Conservation (phyloP, 352 stramenopile species). For the Globisporangium heterothallicum region DNA sequence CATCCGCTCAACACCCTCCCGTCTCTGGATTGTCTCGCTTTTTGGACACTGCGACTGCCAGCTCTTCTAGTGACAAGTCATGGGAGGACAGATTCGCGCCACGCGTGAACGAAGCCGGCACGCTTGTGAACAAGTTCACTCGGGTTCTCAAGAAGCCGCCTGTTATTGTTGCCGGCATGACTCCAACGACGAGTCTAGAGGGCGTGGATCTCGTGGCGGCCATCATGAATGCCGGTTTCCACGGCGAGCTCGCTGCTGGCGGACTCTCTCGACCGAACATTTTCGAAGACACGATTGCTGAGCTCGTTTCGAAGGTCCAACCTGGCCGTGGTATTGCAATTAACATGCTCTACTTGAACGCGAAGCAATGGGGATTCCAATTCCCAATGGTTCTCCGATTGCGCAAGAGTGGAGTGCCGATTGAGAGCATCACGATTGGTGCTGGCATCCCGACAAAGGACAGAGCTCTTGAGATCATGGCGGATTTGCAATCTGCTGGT, state of each 20-base stretch:
- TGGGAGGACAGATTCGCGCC: constrained; percentile 57
- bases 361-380: constrained; percentile 87
- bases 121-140: constrained; percentile 71
- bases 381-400: constrained; percentile 85
- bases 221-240: constrained; percentile 74
- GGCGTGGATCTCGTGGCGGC: constrained; percentile 81
- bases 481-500: constrained; percentile 46
- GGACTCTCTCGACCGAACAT: constrained; percentile 62
- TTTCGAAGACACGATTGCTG: constrained; percentile 60
- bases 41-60: constrained; percentile 17
- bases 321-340: constrained; percentile 72
- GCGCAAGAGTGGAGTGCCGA: constrained; percentile 69
- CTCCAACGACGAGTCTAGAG: constrained; percentile 73
- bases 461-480: constrained; percentile 75
- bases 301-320: constrained; percentile 68
- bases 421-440: constrained; percentile 86
- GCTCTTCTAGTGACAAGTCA: constrained; percentile 12
- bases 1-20: constrained; percentile 20
- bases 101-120: constrained; percentile 33
- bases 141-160: constrained; percentile 66
- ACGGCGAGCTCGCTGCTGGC: constrained; percentile 71
- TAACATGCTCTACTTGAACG: constrained; percentile 89
- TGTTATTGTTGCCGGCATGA: constrained; percentile 84
- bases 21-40: constrained; percentile 41
- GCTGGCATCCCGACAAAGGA: constrained; percentile 79